These are phyloP conservation scores for Fusarium abutilonis DNA, from an alignment of 2,329 filamentous ascomycete genomes.

Conservation along the genomic window DNA sequence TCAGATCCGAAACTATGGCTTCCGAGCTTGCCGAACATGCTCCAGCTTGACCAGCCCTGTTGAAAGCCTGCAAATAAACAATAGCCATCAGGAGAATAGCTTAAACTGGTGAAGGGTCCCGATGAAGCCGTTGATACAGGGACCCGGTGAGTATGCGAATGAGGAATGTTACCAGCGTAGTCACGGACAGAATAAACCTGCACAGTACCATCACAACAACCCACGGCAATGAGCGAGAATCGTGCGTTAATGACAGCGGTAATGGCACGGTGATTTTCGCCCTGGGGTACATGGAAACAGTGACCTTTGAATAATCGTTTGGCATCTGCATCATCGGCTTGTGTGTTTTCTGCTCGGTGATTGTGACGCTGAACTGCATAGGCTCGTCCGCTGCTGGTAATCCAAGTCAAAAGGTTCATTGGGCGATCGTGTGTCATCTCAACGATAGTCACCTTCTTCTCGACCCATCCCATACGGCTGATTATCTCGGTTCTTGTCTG, in stretches of 20 bases:
- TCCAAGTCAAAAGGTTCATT: conserved; percentile 95
- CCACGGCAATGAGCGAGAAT: conserved; percentile 92
- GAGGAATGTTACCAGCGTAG: conserved; percentile 89
- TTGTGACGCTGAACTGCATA: conserved; percentile 86
- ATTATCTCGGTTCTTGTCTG: conserved; percentile 93
- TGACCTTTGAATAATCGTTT: conserved; percentile 86
- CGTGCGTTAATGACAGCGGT: conserved; percentile 90
- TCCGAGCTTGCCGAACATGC: conserved; percentile 91
- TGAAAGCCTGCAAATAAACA: conserved; percentile 94
- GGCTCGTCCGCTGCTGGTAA: conserved; percentile 85
- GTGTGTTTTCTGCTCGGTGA: conserved; percentile 51
- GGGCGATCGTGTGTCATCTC: conserved; percentile 95
- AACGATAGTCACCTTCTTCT: conserved; percentile 77
- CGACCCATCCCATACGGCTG: conserved; percentile 85
- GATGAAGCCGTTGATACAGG: conserved; percentile 74
- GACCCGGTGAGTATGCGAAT: conserved; percentile 80
- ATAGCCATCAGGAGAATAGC: conserved; percentile 94
- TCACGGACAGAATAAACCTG: conserved; percentile 93
- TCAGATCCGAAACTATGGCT: conserved; percentile 85
- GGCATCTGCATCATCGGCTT: conserved; percentile 58
- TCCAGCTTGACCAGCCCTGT: conserved; percentile 95
- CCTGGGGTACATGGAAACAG: conserved; percentile 83
- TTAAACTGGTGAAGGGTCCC: conserved; percentile 77
- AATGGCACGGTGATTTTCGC: conserved; percentile 68
- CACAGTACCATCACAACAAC: conserved; percentile 80